phyloP scores from a whole-genome alignment of 257 asterid genomes.

The Plantago major region DNA sequence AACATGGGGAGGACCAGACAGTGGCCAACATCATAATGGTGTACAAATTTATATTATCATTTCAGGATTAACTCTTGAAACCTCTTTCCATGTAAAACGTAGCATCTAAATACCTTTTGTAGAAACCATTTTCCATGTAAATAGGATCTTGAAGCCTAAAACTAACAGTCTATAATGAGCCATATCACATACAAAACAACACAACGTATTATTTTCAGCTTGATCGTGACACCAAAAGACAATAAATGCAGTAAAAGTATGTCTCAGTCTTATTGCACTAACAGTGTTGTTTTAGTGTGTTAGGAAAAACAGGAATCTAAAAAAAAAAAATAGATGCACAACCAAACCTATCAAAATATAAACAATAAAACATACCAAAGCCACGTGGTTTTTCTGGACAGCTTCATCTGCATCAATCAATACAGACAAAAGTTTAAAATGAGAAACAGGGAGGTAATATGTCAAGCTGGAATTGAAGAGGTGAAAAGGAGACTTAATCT shows the following conservation, averaged over 20 bases:
- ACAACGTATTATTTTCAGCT: too few relatives aligned
- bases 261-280: too few relatives aligned
- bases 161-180: not conserved
- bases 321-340: too few relatives aligned
- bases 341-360: conserved; percentile 10
- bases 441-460: conserved; percentile 18
- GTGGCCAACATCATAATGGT: too few relatives aligned
- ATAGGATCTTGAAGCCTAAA: too few relatives aligned
- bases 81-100: not conserved
- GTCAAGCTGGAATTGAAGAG: conserved; percentile 14
- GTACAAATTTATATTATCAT: not conserved
- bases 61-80: not conserved
- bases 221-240: too few relatives aligned
- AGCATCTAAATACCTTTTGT: not conserved
- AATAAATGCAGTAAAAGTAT: too few relatives aligned
- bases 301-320: too few relatives aligned
- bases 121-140: not conserved
- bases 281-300: too few relatives aligned
- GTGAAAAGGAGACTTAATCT: conserved; percentile 1
- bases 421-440: not conserved
- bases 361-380: conserved; percentile 38
- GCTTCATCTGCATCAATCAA: conserved; percentile 51
- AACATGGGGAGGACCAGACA: not conserved
- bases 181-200: too few relatives aligned
- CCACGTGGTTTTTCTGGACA: conserved; percentile 33